Base-by-base conservation (phyloP, 768 basidiomycete genomes). In the Amanita fuliginea region DNA sequence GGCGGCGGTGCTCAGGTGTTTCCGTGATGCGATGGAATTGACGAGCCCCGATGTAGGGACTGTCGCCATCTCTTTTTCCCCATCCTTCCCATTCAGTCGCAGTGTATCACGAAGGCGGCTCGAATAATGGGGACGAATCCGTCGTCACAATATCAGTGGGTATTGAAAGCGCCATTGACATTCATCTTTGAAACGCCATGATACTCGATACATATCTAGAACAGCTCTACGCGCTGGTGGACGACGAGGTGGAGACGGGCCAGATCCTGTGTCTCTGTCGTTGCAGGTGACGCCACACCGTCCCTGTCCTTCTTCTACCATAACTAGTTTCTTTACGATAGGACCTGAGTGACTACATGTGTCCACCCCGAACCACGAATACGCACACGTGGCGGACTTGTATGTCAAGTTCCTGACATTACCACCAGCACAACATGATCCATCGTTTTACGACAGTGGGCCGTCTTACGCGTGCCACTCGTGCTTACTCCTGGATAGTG, bases 131-230 rank as follows among this genome's bases (percentile, higher is more conserved):
- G 14, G 19, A 32, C 7, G 43, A 45, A 34, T 21, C 35, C 13
- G n/a, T 36, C 5, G 54, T 70, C n/a, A 68, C 60, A 56, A 54
- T 80, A 34, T 69, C 75, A 43, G 64, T 74, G 18, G 78, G 76
- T 10, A 55, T 67, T 32, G 78, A 81, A 61, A 71, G 69, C 0
- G 68, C 70, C 0, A 65, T 67, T 1, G 80, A 81, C 60, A 71
- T 81, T n/a, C 75, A 79, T 55, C 64, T 81, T 24, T 74, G 80
- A 18, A 81, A 81, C 43, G 70, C 77, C 9, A 73, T 77, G 60
- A 65, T 80, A 40, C 70, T 81, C 11, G 76, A 76, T 55, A 72
- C 70, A 4, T 74, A 76, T 56, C 76, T 75, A 1, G 52, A 61
- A 6, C 65, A 61, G 39, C 63, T 80, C 16, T 74, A 75, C 28